Base-by-base conservation (phyloP, 2,329 filamentous ascomycete species). In the Cryphonectria radicalis region DNA sequence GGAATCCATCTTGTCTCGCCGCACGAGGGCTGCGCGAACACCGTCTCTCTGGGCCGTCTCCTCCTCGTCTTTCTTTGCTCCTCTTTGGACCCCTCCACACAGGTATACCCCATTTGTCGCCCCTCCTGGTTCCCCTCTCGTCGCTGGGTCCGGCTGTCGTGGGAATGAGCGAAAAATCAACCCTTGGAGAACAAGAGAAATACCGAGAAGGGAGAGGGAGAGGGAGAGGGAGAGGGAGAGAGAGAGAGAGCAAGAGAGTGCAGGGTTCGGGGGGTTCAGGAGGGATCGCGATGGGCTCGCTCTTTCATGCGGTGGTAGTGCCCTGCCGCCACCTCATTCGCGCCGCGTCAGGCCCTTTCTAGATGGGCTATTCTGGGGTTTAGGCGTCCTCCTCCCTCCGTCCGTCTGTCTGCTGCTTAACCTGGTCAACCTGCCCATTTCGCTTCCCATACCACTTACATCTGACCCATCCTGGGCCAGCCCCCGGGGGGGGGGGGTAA, bases 401-500 rank as follows among this genome's bases (percentile, higher is more conserved):
- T n/a, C n/a, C n/a, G 19, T 43, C 37, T 8, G 63, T 43, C 62
- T 65, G 40, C 43, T 50, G 63, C 40, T 53, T n/a, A 14, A 7
- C 14, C 57, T 22, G 67, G 19, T 28, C 25, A 59, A 32, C 67
- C 63, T 66, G 67, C 62, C 67, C 53, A 69, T 50, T 55, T 55
- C 67, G 67, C 67, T 68, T 62, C 19, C 57, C 62, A 46, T 42
- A 64, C 62, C 62, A 64, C 40, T 64, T 62, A 19, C 59, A 62
- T 62, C 32, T 62, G 59, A 57, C 32, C 42, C 70, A 62, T n/a
- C n/a, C 43, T 59, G 50, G 50, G 63, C 66, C 43, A 60, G 53
- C 67, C 63, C n/a, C 66, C 32, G 65, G 57, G 66, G 46, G 66
- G n/a, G n/a, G n/a, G n/a, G n/a, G n/a, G n/a, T 43, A 69, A 40